Evolutionary conservation across 495 filamentous ascomycete genomes (phyloP).

Genomic region (Haplographium delicatum): DNA sequence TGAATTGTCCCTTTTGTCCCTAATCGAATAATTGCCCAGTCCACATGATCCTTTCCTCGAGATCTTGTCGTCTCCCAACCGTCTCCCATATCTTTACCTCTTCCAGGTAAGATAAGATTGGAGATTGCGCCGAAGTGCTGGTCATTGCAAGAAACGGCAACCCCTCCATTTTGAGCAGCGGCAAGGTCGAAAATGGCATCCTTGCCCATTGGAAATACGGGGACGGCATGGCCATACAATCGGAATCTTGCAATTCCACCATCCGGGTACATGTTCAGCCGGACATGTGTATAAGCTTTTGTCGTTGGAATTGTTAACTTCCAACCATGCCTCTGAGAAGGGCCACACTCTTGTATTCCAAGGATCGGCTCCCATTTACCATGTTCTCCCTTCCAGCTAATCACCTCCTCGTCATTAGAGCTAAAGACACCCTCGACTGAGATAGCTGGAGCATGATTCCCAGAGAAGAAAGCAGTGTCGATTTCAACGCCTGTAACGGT

Average conservation of each 20-base stretch:
- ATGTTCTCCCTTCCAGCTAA: constrained; percentile 48
- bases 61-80: constrained; percentile 91
- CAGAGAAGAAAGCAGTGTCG: constrained; percentile 81
- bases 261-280: constrained; percentile 87
- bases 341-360: constrained; percentile 63
- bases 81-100: constrained; percentile 89
- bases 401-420: constrained; percentile 53
- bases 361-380: constrained; percentile 72
- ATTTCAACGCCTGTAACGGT: constrained; percentile 75
- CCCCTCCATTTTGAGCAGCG: constrained; percentile 73
- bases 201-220: constrained; percentile 57
- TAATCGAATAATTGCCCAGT: constrained; percentile 80
- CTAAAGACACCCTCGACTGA: constrained; percentile 74
- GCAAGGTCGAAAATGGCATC: constrained; percentile 73
- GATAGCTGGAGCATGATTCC: constrained; percentile 82
- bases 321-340: constrained; percentile 75
- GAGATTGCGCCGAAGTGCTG: constrained; percentile 81
- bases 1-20: constrained; percentile 66
- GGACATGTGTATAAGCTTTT: constrained; percentile 77
- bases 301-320: constrained; percentile 51
- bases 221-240: constrained; percentile 72
- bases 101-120: constrained; percentile 78
- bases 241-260: constrained; percentile 88
- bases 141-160: constrained; percentile 72
- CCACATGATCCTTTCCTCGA: constrained; percentile 67